These are phyloP conservation scores for Haberlea rhodopensis DNA, from an alignment of 257 asterid species.

Conservation along the genomic window DNA sequence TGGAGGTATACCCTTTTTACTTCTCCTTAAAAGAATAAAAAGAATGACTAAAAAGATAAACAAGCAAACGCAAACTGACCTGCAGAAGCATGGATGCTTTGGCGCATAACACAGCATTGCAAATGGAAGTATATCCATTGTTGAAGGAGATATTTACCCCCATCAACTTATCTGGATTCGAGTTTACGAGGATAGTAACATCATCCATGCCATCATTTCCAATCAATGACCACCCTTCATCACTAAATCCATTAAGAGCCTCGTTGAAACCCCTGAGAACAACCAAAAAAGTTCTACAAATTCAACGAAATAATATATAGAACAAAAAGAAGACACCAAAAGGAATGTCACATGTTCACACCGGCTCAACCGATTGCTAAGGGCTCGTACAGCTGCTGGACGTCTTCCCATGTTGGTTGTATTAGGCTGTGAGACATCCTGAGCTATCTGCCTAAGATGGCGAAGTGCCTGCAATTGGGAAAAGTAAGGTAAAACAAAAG, in stretches of 20 bases:
- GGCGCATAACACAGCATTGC: constrained; percentile 72
- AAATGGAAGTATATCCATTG: constrained; percentile 59
- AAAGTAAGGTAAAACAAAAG: not conserved
- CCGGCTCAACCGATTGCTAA: constrained; percentile 85
- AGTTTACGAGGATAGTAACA: constrained; percentile 71
- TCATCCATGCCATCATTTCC: constrained; percentile 79
- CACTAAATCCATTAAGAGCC: constrained; percentile 75
- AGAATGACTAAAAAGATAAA: not conserved
- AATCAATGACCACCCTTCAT: constrained; percentile 81
- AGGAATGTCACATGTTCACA: constrained; percentile 20
- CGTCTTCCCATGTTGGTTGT: constrained; percentile 81
- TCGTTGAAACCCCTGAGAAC: constrained; percentile 75
- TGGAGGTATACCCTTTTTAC: not conserved
- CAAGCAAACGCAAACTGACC: constrained; percentile 35
- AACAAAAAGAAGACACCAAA: not conserved
- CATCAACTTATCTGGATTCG: constrained; percentile 76
- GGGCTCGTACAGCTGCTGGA: constrained; percentile 84
- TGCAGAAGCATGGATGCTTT: constrained; percentile 93
- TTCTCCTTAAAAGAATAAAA: not conserved
- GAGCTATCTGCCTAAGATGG: constrained; percentile 79
- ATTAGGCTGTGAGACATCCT: constrained; percentile 66
- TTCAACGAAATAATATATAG: not conserved
- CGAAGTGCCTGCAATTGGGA: constrained; percentile 66
- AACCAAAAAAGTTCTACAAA: constrained; percentile 8
- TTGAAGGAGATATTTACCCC: constrained; percentile 63